Evolutionary conservation across 2,329 filamentous ascomycete species (phyloP), one percentile per base, ranked within the genome.

Genomic region (Clarireedia hainanense): DNA sequence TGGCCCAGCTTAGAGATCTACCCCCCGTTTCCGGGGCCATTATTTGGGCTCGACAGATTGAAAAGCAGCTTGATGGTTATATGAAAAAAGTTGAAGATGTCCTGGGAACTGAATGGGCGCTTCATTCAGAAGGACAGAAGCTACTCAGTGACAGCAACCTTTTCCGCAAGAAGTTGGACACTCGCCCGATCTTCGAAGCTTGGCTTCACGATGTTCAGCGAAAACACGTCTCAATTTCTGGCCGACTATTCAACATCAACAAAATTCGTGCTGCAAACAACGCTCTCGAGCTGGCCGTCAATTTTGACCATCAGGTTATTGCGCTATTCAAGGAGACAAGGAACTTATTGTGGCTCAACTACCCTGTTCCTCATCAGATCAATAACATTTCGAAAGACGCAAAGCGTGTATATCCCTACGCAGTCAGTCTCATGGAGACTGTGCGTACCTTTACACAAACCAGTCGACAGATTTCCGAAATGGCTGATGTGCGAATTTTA

Each of bases 31-130:
- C 94, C 4, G 95, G 94, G 56, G 92, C 92, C 37, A 96, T 99
- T 63, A 95, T 99, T 52, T 97, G 94, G 88, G 92, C 92, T 24
- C 86, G 90, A 45, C 94, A 99, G 72, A 99, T 99, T 59, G 92
- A 99, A 74, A 85, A 90, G 37, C 94, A 99, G 71, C 82, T 99
- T 9, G 87, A 96, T 67, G 88, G 86, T 10, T 99, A 99, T 71
- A 96, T 99, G 91, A 89, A 91, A 69, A 96, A 96, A 71, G 92
- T 99, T n/a, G 95, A 97, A 70, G 90, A 96, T 63, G 94, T 99
- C 39, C 81, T 99, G 23, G 94, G 94, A 50, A 85, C 89, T 56
- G 91, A 96, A 64, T 99, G 94, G 94, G 86, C 88, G 54, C 77
- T 97, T 58, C 95, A 99, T 67, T 83, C 91, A 6, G 94, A 99